Base-by-base conservation (phyloP, 768 basidiomycete genomes). In the Panaeolus papilionaceus region DNA sequence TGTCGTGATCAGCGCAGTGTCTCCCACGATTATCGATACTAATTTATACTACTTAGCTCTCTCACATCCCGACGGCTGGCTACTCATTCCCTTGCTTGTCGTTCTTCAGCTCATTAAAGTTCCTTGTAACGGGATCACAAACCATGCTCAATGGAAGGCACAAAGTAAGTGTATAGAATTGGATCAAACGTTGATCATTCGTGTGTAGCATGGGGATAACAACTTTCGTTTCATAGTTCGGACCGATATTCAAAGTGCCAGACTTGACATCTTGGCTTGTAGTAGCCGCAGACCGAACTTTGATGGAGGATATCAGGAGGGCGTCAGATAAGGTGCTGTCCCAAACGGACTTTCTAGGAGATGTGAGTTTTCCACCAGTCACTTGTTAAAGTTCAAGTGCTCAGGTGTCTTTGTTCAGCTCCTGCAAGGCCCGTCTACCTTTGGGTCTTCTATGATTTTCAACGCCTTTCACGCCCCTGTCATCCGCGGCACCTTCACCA, bases 1-100 rank as follows among this genome's bases (percentile, higher is more conserved):
- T 1, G 47, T 51, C 3, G 23, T 23, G 20, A 16, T 16, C 18
- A 26, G 20, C 8, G 20, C 47, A 51, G 18, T 20, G 3, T 26
- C 12, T 18, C 10, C 11, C 16, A 23, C 7, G 20, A 10, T 16
- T 51, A 4, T 26, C 20, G 3, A 7, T 12, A 20, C 47, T 51
- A 20, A 51, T 51, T 23, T 12, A 18, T 1, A 10, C 33, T 14
- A 5, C 9, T 37, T 37, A 74, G 72, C 66, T 76, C 6, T 51
- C 64, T 28, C 71, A 70, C 14, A 80, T 84, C 40, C 82, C 81
- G 11, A 75, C 80, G 11, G 70, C 80, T 20, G 83, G 82, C 2
- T 76, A 71, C 18, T 75, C 78, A 12, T 73, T 73, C 20, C 73
- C 78, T 0, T 54, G 80, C 23, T 68, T 79, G 3, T 82, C 79